A percentile compares a stretch with the other conserved stretches of the same genome.
Evolutionary conservation across 139 green algal species (phyloP).

Genomic region (Coccomyxa sp.): DNA sequence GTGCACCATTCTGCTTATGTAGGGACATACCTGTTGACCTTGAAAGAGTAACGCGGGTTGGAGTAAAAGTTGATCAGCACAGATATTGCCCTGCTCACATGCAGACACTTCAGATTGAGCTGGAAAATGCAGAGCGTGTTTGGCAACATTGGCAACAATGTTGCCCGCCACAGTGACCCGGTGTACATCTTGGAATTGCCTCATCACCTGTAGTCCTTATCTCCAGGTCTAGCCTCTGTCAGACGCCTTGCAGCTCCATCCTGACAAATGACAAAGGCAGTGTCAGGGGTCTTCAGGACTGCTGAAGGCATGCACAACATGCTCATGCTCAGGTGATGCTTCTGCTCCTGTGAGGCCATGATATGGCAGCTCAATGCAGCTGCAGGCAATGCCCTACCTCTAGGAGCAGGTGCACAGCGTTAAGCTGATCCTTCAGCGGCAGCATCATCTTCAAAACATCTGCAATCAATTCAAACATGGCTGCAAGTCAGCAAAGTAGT

Average conservation of each 20-base stretch:
- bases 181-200: background rate
- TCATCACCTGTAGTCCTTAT: conserved; percentile 57
- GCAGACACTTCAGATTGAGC: too few species aligned
- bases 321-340: conserved; percentile 48
- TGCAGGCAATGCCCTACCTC: conserved; percentile 26
- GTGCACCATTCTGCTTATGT: too few species aligned
- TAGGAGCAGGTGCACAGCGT: conserved; percentile 28
- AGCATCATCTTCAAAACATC: conserved; percentile 79
- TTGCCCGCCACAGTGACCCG: too few species aligned
- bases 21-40: conserved; percentile 40
- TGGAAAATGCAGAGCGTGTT: too few species aligned
- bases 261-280: conserved; percentile 10
- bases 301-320: conserved; percentile 27
- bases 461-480: background rate
- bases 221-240: conserved; percentile 26
- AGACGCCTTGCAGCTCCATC: conserved; percentile 72
- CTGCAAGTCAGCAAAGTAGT: background rate
- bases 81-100: conserved; percentile 52
- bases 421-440: conserved; percentile 46
- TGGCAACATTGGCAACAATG: too few species aligned
- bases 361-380: background rate
- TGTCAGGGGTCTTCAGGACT: background rate
- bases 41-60: conserved; percentile 63
- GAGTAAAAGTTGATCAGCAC: conserved; percentile 71
- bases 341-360: background rate